Evolutionary conservation across 2,329 filamentous ascomycete genomes (phyloP).

Genomic region (Anthostomella pinea): DNA sequence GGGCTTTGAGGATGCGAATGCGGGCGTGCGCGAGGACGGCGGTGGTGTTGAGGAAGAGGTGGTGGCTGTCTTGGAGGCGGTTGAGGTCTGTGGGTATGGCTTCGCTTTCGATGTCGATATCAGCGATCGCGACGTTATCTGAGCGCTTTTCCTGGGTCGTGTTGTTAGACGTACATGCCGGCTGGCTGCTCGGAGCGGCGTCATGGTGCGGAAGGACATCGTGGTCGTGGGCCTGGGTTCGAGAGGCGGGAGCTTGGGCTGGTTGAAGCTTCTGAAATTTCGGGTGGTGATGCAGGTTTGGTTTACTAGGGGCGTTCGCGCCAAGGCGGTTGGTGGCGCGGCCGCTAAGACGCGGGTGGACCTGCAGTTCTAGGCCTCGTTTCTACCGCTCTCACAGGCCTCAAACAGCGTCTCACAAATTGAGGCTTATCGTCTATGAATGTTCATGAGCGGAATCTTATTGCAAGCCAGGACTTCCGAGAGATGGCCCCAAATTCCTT

Average conservation of each 20-base stretch:
- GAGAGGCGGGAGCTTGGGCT: not conserved
- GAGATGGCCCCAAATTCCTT: too few species aligned
- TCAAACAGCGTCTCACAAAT: too few species aligned
- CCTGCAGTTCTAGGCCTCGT: too few species aligned
- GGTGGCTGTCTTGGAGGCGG: slow-evolving; percentile 5
- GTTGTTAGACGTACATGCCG: slow-evolving; percentile 1
- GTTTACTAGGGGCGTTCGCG: too few species aligned
- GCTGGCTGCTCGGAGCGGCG: slow-evolving; percentile 20
- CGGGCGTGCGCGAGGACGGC: slow-evolving; percentile 9
- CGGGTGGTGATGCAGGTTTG: too few species aligned
- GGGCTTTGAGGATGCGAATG: slow-evolving; percentile 12
- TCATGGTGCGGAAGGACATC: slow-evolving; percentile 24
- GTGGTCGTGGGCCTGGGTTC: slow-evolving; percentile 5
- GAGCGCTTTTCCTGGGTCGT: not conserved
- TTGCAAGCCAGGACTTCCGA: too few species aligned
- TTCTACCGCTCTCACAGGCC: too few species aligned
- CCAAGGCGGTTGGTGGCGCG: too few species aligned
- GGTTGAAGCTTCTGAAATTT: not conserved
- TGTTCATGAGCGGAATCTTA: too few species aligned
- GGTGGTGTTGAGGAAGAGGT: slow-evolving; percentile 7
- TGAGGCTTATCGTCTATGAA: too few species aligned
- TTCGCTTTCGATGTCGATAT: slow-evolving; percentile 17
- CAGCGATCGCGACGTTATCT: slow-evolving; percentile 3
- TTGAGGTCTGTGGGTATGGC: slow-evolving; percentile 5
- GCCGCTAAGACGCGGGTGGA: too few species aligned